These are phyloP conservation scores for Lotmaria passim DNA, from an alignment of 208 protist genomes.

Conservation along the genomic window DNA sequence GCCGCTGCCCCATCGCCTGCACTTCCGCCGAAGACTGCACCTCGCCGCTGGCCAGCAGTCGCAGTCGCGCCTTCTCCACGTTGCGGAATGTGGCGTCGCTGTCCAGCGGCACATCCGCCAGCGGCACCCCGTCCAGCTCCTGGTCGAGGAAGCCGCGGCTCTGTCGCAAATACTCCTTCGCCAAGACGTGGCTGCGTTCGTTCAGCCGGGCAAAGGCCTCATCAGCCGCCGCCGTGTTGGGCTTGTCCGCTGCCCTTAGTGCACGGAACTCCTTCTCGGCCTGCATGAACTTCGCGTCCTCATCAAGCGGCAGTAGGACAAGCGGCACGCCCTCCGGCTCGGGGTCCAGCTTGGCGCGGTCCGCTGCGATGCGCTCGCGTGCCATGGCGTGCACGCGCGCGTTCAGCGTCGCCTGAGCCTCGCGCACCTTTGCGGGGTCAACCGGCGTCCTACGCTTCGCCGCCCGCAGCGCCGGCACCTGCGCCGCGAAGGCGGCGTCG, in stretches of 20 bases:
- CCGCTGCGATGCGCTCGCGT: slow-evolving; percentile 47
- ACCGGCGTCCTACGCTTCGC: slow-evolving; percentile 38
- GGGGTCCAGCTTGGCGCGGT: slow-evolving; percentile 67
- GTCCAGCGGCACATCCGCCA: slow-evolving; percentile 66
- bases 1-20: slow-evolving; percentile 44
- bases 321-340: slow-evolving; percentile 70
- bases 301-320: slow-evolving; percentile 58
- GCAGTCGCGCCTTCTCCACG: slow-evolving; percentile 49
- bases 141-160: slow-evolving; percentile 70
- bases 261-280: slow-evolving; percentile 69
- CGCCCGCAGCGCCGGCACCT: slow-evolving; percentile 47
- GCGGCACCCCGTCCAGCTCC: slow-evolving; percentile 69
- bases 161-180: slow-evolving; percentile 49
- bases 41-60: slow-evolving; percentile 37
- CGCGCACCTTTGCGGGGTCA: slow-evolving; percentile 37
- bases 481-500: slow-evolving; percentile 54
- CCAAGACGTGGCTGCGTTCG: slow-evolving; percentile 59
- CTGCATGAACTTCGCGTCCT: slow-evolving; percentile 56
- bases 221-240: slow-evolving; percentile 36
- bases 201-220: slow-evolving; percentile 57
- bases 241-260: slow-evolving; percentile 41
- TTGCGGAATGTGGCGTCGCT: slow-evolving; percentile 49
- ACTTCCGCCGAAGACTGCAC: slow-evolving; percentile 41
- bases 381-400: slow-evolving; percentile 62
- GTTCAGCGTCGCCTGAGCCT: slow-evolving; percentile 60